Percentiles rank a stretch among this genome's conserved stretches.
phyloP scores from a whole-genome alignment of 805 yeast species.

The Komagataella pseudopastoris region DNA sequence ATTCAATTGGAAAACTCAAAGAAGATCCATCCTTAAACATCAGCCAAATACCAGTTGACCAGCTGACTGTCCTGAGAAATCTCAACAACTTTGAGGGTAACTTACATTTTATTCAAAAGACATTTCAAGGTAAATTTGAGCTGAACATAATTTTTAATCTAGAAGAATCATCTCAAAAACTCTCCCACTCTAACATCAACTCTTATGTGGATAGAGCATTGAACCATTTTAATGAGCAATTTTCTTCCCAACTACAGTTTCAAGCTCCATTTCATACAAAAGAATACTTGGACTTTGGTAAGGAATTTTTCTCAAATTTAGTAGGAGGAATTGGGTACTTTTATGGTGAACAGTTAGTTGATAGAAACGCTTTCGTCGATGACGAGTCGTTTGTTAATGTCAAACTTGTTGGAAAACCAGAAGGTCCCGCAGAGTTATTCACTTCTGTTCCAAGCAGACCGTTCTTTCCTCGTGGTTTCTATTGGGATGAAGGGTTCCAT shows the following conservation, averaged over 20 bases:
- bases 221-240: slow-evolving; percentile 35
- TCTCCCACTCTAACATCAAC: slow-evolving; percentile 23
- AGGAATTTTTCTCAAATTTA: slow-evolving; percentile 69
- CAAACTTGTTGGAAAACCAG: slow-evolving; percentile 35
- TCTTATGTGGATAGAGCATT: slow-evolving; percentile 19
- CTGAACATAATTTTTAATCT: slow-evolving; percentile 55
- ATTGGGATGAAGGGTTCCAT: slow-evolving; percentile 99
- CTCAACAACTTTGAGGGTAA: slow-evolving; percentile 54
- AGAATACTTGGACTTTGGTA: slow-evolving; percentile 44
- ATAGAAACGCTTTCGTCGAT: slow-evolving; percentile 51
- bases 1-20: slow-evolving; percentile 38
- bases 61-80: slow-evolving; percentile 43
- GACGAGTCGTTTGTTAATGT: slow-evolving; percentile 54
- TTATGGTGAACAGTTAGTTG: slow-evolving; percentile 74
- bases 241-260: slow-evolving; percentile 34
- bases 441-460: slow-evolving; percentile 86
- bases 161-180: slow-evolving; percentile 25
- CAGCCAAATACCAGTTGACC: slow-evolving; percentile 28
- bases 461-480: slow-evolving; percentile 91
- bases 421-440: slow-evolving; percentile 69
- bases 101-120: slow-evolving; percentile 65
- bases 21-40: slow-evolving; percentile 7
- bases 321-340: slow-evolving; percentile 86
- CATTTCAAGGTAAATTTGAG: slow-evolving; percentile 61
- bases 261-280: slow-evolving; percentile 36